phyloP scores from a whole-genome alignment of 1,139 yeast species.

The Komagataea norvegica region DNA sequence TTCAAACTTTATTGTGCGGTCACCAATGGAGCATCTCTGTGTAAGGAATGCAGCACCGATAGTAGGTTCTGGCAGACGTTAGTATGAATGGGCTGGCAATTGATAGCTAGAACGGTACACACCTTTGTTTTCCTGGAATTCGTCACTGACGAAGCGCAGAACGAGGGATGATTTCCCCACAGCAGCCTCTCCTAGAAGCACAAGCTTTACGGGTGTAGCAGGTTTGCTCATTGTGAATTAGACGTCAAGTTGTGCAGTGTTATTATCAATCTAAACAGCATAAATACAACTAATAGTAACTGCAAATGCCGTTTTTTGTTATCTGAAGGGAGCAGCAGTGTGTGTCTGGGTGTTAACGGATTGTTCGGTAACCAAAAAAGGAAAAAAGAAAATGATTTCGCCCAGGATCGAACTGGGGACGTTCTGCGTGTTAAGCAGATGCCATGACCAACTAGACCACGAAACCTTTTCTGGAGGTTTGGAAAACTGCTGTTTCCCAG shows the following conservation, averaged over 20 bases:
- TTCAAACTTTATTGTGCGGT: constrained; percentile 88
- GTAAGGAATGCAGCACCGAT: constrained; percentile 97
- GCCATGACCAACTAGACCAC: constrained; percentile 99
- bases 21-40: constrained; percentile 88
- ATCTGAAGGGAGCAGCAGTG: no score
- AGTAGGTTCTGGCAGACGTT: constrained; percentile 62
- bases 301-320: no score
- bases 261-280: no score
- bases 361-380: no score
- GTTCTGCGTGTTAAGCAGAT: constrained; percentile 99
- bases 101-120: constrained; percentile 13
- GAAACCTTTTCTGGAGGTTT: no score
- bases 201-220: constrained; percentile 80
- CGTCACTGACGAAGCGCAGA: constrained; percentile 88
- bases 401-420: constrained; percentile 99
- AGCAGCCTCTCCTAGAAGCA: constrained; percentile 93
- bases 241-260: no score
- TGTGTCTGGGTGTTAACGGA: no score
- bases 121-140: constrained; percentile 90
- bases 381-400: constrained; percentile 59
- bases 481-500: no score
- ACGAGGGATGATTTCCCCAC: constrained; percentile 95
- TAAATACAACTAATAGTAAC: no score
- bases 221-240: constrained; percentile 29
- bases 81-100: constrained; percentile 5